These are phyloP conservation scores for Sphagnum fallax DNA, from an alignment of 228 moss, liverwort and hornwort species.

Conservation along the genomic window DNA sequence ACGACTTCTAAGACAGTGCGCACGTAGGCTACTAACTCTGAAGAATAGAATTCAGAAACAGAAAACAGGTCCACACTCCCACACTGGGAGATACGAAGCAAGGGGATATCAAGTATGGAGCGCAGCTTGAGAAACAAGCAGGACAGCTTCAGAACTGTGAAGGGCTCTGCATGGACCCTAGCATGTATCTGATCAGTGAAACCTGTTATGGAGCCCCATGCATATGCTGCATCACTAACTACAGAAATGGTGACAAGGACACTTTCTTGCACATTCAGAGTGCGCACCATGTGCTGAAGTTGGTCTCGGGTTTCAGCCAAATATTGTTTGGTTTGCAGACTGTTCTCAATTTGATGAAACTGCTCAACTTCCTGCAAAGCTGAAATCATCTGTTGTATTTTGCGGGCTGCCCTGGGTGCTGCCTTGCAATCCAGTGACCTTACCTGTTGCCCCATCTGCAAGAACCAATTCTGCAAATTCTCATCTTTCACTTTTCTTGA, in stretches of 20 bases:
- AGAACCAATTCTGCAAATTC: slow-evolving; percentile 94
- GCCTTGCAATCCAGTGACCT: slow-evolving; percentile 73
- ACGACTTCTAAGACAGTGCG: slow-evolving; percentile 85
- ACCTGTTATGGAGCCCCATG: slow-evolving; percentile 83
- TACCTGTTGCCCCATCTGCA: slow-evolving; percentile 69
- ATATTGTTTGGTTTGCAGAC: slow-evolving; percentile 91
- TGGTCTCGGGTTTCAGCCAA: slow-evolving; percentile 74
- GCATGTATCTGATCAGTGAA: slow-evolving; percentile 83
- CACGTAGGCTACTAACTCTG: slow-evolving; percentile 90
- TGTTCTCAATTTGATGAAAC: slow-evolving; percentile 97
- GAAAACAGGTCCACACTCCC: slow-evolving; percentile 94
- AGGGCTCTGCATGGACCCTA: slow-evolving; percentile 74
- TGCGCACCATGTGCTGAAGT: slow-evolving; percentile 88
- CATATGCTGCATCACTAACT: slow-evolving; percentile 88
- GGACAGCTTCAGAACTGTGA: slow-evolving; percentile 85
- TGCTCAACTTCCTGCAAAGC: slow-evolving; percentile 97
- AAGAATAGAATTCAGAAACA: slow-evolving; percentile 95
- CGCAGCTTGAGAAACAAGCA: slow-evolving; percentile 97
- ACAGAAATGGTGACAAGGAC: slow-evolving; percentile 80
- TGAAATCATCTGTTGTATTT: slow-evolving; percentile 86
- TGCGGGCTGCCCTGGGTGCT: slow-evolving; percentile 70
- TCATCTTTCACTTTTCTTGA: slow-evolving; percentile 80
- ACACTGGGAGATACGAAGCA: slow-evolving; percentile 92
- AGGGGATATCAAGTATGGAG: slow-evolving; percentile 88
- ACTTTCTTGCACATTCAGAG: slow-evolving; percentile 87